Base-by-base conservation (phyloP, 495 filamentous ascomycete species). In the Neurospora sublineolata region DNA sequence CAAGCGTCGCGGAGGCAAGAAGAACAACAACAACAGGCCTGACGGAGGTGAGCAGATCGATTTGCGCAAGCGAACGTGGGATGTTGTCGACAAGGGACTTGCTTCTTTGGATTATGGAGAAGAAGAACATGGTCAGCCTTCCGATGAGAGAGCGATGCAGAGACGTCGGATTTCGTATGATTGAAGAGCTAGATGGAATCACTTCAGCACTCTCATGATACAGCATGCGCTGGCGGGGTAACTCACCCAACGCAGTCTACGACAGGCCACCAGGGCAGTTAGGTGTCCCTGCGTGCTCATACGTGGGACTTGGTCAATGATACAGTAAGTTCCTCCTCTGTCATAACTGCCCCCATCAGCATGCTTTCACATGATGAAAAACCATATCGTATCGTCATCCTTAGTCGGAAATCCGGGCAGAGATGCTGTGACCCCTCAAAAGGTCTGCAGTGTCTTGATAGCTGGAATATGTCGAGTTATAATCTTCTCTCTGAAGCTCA, bases 401-500 rank as follows among this genome's bases (percentile, higher is more conserved):
- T 89, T 89, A 89, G 87, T 79, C 87, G 82, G 83, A 89, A 83
- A 76, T 80, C 74, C 71, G 75, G 52, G 72, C 70, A 73, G 75
- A 70, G 67, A 71, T 73, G 72, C 39, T 74, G 70, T 75, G 77
- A 70, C 74, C 74, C 74, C 73, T 70, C 71, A 72, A 73, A 75
- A 67, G 73, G 68, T 71, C 67, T 75, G 77, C 72, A 36, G 72
- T 70, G 73, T 73, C 73, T 73, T 74, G 58, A 44, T 67, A 73
- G 75, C 76, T 77, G 80, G 80, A 81, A 80, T 68, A 82, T 86
- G 84, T 86, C 84, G 84, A 85, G 76, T 74, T 71, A 77, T 77
- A 89, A 88, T 89, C 86, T 89, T 89, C 87, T 89, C 87, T 88
- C 87, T 89, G 86, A 89, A 46, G 69, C 39, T 30, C 18, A 52